Conservation (phyloP, 768 basidiomycete species). For the Hypsizygus marmoreus region DNA sequence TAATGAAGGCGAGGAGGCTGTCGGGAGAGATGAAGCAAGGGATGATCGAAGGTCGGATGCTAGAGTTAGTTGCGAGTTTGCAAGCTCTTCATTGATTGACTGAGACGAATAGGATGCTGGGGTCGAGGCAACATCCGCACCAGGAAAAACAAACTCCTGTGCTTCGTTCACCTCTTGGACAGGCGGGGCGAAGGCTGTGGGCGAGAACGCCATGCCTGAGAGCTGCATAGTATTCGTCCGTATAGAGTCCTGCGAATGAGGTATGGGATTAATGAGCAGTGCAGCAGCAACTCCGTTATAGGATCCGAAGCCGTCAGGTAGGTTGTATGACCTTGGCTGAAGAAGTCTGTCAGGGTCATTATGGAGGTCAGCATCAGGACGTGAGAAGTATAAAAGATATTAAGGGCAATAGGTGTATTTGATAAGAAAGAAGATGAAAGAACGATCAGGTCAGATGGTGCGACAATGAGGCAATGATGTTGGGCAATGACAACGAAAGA, state of each 20-base stretch:
- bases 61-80: conserved; percentile 14
- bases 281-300: conserved; percentile 13
- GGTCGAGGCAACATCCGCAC: conserved; percentile 10
- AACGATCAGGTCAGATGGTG: conserved; percentile 33
- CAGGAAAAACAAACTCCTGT: conserved; percentile 37
- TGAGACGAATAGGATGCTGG: conserved; percentile 13
- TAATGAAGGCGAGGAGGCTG: conserved; percentile 13
- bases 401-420: conserved; percentile 9
- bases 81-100: conserved; percentile 11
- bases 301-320: conserved; percentile 26
- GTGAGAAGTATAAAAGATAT: not conserved
- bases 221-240: conserved; percentile 68
- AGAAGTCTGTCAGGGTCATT: conserved; percentile 45
- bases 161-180: not conserved
- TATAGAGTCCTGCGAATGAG: conserved; percentile 65
- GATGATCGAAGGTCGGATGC: conserved; percentile 13
- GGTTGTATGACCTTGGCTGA: conserved; percentile 53
- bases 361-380: conserved; percentile 5
- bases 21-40: conserved; percentile 7
- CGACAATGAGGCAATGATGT: conserved; percentile 8
- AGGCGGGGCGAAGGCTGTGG: conserved; percentile 16
- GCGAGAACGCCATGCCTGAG: conserved; percentile 50
- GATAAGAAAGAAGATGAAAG: conserved; percentile 10
- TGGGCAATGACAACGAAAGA: conserved; percentile 7
- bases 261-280: conserved; percentile 17